These are phyloP conservation scores for Boletus pseudo-olivaceus DNA, from an alignment of 768 basidiomycete species.

Conservation along the genomic window DNA sequence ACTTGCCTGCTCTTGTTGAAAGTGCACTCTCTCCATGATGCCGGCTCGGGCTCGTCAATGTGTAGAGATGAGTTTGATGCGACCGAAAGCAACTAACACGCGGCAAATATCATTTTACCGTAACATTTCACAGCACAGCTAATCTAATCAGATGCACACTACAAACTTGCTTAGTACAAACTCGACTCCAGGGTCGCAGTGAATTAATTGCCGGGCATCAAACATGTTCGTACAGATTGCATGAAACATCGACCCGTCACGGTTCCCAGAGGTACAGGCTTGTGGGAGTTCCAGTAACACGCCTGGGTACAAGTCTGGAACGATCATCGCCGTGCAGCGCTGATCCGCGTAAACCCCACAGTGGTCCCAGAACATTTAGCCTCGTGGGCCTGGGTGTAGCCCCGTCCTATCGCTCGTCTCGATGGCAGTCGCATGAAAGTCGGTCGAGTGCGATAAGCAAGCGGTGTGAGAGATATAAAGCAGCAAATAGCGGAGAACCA, in stretches of 20 bases:
- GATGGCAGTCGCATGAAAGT: not conserved
- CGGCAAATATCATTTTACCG: slow-evolving; percentile 6
- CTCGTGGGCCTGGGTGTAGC: not conserved
- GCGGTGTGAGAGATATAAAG: slow-evolving; percentile 17
- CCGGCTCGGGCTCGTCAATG: not conserved
- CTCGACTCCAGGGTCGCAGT: not conserved
- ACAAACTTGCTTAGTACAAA: no score
- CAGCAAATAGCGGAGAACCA: slow-evolving; percentile 28
- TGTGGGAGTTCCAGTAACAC: not conserved
- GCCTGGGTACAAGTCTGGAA: not conserved
- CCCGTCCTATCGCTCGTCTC: not conserved
- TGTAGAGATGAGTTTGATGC: not conserved
- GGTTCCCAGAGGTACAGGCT: not conserved
- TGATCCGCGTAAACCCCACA: slow-evolving; percentile 5
- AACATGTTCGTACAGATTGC: not conserved
- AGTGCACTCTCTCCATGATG: slow-evolving; percentile 90
- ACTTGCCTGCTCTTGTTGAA: slow-evolving; percentile 83
- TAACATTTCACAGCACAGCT: not conserved
- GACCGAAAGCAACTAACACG: not conserved
- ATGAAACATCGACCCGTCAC: not conserved
- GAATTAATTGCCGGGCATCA: not conserved
- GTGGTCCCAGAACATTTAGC: not conserved
- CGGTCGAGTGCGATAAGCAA: slow-evolving; percentile 14
- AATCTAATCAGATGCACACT: slow-evolving; percentile 17
- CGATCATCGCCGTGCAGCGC: slow-evolving; percentile 1